Base-by-base conservation (phyloP, 2,329 filamentous ascomycete genomes). In the Esteya vermicola region DNA sequence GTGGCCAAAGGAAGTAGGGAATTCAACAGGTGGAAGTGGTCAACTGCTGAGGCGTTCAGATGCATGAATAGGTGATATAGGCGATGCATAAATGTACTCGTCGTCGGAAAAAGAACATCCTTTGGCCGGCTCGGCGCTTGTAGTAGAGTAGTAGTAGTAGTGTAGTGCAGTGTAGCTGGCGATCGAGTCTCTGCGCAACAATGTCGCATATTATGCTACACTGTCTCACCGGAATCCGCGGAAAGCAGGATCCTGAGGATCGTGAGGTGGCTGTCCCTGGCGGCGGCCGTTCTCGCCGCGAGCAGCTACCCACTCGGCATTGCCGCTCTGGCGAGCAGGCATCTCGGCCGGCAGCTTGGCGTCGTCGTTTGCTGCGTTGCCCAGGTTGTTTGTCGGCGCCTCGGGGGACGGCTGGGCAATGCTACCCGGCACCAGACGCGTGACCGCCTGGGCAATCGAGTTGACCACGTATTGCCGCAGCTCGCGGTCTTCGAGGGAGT, bases 381-480 rank as follows among this genome's bases (percentile, higher is more conserved):
- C 51, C 22, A 51, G 44, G 43, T 14, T 52, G 47, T 26, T 50
- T 43, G 36, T 45, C 23, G 37, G 38, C 41, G 42, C 41, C 25
- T n/a, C n/a, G n/a, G 25, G 25, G 8, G 26, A 10, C 26, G 26
- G 26, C 9, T 28, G 26, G 31, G 46, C 47, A 3, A 50, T 45
- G 22, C 58, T 47, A 20, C 70, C 65, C 36, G 77, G 70, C 27
- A 79, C 67, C 36, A 84, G 71, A 47, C 76, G 72, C 42, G 77
- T 81, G 44, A 88, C 77, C 33, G 81, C 78, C 50, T 78, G 72
- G 12, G 82, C 74, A 48, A 89, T 82, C 4, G 77, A 77, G 40
- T 77, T 72, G 45, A 86, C 76, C 42, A 88, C 77, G 51, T 81
- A 82, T 49, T 72, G 70, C 43, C 82, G 73, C 23, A 91, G 71